Evolutionary conservation across 78 protist species (phyloP).

Genomic region (Polysphondylium violaceum): DNA sequence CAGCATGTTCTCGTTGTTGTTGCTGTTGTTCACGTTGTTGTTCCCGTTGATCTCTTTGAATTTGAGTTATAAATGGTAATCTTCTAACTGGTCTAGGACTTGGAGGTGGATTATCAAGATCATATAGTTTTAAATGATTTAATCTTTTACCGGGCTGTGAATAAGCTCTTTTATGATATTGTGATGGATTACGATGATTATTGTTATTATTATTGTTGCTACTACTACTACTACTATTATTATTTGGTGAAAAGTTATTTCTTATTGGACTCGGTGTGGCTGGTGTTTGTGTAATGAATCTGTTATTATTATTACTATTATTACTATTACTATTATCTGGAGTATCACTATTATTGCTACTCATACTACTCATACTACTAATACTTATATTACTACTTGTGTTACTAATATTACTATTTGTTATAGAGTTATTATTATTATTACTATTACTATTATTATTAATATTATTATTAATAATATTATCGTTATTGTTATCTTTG

Average conservation of each 20-base stretch:
- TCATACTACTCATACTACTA: background rate
- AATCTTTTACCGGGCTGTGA: background rate
- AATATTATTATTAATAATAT: background rate
- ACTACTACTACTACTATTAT: background rate
- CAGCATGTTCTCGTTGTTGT: background rate
- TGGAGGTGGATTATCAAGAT: slow-evolving; percentile 47
- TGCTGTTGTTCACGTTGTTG: background rate
- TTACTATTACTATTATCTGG: background rate
- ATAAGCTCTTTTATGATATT: background rate
- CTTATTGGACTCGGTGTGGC: background rate
- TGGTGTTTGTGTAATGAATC: background rate
- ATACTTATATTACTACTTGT: background rate
- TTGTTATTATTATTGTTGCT: background rate
- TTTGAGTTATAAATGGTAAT: slow-evolving; percentile 2
- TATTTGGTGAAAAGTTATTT: background rate
- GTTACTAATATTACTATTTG: background rate
- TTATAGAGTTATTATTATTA: background rate
- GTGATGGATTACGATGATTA: background rate
- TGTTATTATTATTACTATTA: background rate
- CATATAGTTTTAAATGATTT: background rate
- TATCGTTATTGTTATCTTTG: background rate
- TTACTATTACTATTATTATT: background rate
- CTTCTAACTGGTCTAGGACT: slow-evolving; percentile 52
- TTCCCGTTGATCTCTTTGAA: slow-evolving; percentile 5
- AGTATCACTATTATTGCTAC: background rate